A percentile compares a stretch with the other conserved stretches of the same genome.
Evolutionary conservation across 2,329 filamentous ascomycete genomes (phyloP).

Genomic region (Microcyclospora pomicola): DNA sequence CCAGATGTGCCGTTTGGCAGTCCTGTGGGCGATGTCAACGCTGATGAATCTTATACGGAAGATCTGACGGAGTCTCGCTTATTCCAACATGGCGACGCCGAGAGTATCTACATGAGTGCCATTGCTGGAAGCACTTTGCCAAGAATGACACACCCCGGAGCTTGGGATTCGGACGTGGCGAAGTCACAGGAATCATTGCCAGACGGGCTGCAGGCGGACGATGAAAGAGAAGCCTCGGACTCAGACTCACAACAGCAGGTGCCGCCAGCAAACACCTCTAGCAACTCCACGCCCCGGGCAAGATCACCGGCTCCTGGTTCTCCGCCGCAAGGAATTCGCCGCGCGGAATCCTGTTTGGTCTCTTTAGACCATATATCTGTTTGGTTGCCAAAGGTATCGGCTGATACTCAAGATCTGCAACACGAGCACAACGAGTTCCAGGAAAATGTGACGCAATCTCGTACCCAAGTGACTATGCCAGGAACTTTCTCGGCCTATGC

Average conservation of each 20-base stretch:
- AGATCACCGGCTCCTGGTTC: slow-evolving; percentile 5
- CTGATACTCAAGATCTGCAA: not conserved
- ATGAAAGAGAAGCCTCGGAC: not conserved
- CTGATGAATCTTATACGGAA: slow-evolving; percentile 3
- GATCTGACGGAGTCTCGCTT: slow-evolving; percentile 44
- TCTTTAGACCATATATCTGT: slow-evolving; percentile 24
- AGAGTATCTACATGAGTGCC: slow-evolving; percentile 76
- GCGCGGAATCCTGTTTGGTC: too few species aligned
- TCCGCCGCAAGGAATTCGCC: too few species aligned
- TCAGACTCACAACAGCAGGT: too few species aligned
- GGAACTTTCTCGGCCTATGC: slow-evolving; percentile 36
- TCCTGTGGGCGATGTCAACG: not conserved
- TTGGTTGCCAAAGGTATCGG: slow-evolving; percentile 19
- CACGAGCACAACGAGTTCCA: not conserved
- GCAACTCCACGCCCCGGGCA: slow-evolving; percentile 16
- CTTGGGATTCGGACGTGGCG: slow-evolving; percentile 26
- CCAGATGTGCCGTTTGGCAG: not conserved
- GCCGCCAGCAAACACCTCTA: slow-evolving; percentile 3
- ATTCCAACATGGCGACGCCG: slow-evolving; percentile 66
- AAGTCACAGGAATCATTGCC: not conserved
- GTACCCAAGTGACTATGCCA: slow-evolving; percentile 21
- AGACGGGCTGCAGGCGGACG: too few species aligned
- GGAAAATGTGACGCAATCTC: not conserved
- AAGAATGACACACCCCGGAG: slow-evolving; percentile 25
- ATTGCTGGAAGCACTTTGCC: slow-evolving; percentile 27